Conservation (phyloP, 192 early-diverging fungal species). For the Jimgerdemannia lactiflua region DNA sequence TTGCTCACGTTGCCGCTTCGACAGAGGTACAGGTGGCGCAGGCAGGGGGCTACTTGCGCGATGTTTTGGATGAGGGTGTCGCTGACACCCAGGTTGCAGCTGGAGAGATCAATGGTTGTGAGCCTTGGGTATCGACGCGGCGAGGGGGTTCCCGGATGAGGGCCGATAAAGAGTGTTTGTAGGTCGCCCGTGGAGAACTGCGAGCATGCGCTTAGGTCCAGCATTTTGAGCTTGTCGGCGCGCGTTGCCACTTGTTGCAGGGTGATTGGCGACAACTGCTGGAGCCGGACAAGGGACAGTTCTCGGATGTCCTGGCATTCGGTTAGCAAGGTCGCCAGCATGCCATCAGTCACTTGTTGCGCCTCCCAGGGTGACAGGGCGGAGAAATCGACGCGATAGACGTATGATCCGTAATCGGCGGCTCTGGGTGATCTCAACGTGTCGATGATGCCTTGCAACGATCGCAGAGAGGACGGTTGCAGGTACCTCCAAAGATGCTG, state of each 20-base stretch:
- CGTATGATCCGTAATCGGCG: not conserved
- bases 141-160: no score
- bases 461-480: not conserved
- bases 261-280: not conserved
- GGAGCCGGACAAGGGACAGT: not conserved
- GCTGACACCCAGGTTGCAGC: conserved; percentile 4
- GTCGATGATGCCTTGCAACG: not conserved
- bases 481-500: not conserved
- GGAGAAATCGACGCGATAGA: not conserved
- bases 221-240: not conserved
- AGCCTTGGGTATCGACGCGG: not conserved
- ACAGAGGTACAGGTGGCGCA: conserved; percentile 5
- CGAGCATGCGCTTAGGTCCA: not conserved
- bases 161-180: not conserved
- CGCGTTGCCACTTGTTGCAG: not conserved
- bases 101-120: conserved; percentile 3
- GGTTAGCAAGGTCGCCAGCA: not conserved
- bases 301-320: not conserved
- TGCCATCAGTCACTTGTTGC: not conserved
- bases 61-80: conserved; percentile 7
- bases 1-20: conserved; percentile 10
- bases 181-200: not conserved
- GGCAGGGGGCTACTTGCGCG: not conserved
- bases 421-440: not conserved
- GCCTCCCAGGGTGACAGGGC: not conserved